phyloP scores from a whole-genome alignment of 768 basidiomycete genomes.

The Lactarius deliciosus region DNA sequence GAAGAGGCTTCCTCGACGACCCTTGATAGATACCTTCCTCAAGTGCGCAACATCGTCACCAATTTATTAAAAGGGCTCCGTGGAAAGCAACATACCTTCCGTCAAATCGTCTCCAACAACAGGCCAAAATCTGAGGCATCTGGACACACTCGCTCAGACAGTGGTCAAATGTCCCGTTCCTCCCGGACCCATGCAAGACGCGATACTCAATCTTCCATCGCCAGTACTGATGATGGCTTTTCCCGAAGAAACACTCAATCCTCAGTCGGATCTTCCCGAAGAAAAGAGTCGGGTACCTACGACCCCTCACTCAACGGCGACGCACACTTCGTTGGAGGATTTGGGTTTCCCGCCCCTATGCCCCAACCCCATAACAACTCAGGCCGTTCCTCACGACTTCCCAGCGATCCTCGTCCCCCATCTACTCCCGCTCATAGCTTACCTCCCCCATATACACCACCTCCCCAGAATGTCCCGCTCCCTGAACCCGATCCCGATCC shows the following conservation, averaged over 20 bases:
- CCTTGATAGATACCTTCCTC: constrained; percentile 86
- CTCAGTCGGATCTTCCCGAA: constrained; percentile 19
- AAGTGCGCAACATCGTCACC: constrained; percentile 90
- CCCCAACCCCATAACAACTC: constrained; percentile 13
- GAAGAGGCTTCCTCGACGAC: constrained; percentile 87
- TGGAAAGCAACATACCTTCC: constrained; percentile 85
- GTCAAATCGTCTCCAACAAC: constrained; percentile 67
- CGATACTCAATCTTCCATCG: constrained; percentile 36
- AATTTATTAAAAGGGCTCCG: constrained; percentile 92
- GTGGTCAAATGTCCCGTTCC: constrained; percentile 44
- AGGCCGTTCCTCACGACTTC: constrained; percentile 11
- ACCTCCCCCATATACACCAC: constrained; percentile 14
- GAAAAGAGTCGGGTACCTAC: constrained; percentile 31
- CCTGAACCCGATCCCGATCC: constrained; percentile 28
- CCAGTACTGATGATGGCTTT: constrained; percentile 35
- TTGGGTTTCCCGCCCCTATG: constrained; percentile 35
- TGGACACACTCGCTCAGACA: constrained; percentile 52
- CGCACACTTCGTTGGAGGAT: constrained; percentile 54
- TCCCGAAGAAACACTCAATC: constrained; percentile 27
- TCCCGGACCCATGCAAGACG: constrained; percentile 47
- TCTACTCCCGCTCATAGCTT: background rate
- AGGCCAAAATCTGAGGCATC: constrained; percentile 47
- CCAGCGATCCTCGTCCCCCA: constrained; percentile 16
- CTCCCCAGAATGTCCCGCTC: constrained; percentile 20
- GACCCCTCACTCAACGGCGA: constrained; percentile 34